phyloP scores from a whole-genome alignment of 1,284 basidiomycete species.

The Ganoderma leucocontextum region DNA sequence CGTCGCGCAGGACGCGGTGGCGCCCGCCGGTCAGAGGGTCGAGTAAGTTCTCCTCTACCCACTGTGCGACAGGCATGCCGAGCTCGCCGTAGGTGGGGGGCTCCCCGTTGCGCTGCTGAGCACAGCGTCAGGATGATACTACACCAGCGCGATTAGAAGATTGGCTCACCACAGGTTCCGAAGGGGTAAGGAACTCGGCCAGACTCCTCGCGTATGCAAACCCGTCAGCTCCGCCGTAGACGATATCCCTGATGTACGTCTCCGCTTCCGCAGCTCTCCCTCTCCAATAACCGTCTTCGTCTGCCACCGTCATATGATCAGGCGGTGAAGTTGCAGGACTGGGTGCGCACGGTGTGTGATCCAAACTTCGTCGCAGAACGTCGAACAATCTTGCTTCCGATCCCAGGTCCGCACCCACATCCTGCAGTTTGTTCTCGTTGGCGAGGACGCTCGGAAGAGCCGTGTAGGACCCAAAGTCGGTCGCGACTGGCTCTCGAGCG shows the following conservation, averaged over 20 bases:
- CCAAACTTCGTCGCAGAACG: constrained; percentile 38
- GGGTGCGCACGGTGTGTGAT: constrained; percentile 11
- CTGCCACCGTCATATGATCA: constrained; percentile 10
- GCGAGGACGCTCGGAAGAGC: constrained; percentile 56
- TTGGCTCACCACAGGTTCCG: constrained; percentile 33
- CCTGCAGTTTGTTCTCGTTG: constrained; percentile 52
- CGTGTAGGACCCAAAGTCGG: constrained; percentile 71
- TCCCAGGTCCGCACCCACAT: constrained; percentile 42
- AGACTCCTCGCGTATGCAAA: constrained; percentile 77
- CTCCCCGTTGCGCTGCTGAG: constrained; percentile 26
- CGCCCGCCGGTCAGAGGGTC: constrained; percentile 69
- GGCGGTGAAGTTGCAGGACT: not conserved
- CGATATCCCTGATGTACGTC: constrained; percentile 69
- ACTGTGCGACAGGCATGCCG: constrained; percentile 60
- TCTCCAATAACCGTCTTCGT: constrained; percentile 54
- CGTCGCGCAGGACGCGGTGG: constrained; percentile 48
- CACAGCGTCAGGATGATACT: not conserved
- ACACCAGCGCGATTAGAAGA: not conserved
- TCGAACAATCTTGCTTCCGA: constrained; percentile 48
- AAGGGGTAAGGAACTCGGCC: constrained; percentile 66
- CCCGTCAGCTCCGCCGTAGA: constrained; percentile 79
- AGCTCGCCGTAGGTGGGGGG: constrained; percentile 36
- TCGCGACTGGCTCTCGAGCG: constrained; percentile 57
- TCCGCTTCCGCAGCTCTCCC: constrained; percentile 60
- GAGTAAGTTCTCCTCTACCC: constrained; percentile 65